These are phyloP conservation scores for Gaillardinia entomophila DNA, from an alignment of 805 yeast genomes.

Conservation along the genomic window DNA sequence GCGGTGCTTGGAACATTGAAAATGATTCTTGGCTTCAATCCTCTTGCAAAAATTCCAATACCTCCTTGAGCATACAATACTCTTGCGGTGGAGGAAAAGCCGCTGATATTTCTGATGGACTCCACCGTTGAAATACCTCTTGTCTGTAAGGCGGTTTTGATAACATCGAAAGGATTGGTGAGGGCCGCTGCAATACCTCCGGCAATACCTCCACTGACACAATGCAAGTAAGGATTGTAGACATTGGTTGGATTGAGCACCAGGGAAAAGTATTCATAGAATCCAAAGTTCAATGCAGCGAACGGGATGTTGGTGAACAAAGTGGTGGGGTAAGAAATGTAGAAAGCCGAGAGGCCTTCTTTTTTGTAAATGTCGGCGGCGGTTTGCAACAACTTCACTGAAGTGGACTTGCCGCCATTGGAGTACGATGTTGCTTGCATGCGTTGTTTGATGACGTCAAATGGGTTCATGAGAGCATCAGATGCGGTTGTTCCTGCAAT, in stretches of 20 bases:
- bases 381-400: conserved; percentile 25
- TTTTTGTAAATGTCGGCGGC: conserved; percentile 46
- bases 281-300: conserved; percentile 89
- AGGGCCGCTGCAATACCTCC: conserved; percentile 95
- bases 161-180: conserved; percentile 91
- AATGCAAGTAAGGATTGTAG: conserved; percentile 88
- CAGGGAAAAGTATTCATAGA: conserved; percentile 80
- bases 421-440: conserved; percentile 54
- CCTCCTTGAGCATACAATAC: conserved; percentile 63
- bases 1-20: conserved; percentile 96
- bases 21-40: conserved; percentile 84
- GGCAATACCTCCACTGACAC: conserved; percentile 87
- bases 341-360: conserved; percentile 79
- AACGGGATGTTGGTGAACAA: conserved; percentile 88
- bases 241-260: conserved; percentile 68
- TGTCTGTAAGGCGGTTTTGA: conserved; percentile 88
- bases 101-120: conserved; percentile 49
- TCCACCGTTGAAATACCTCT: conserved; percentile 51
- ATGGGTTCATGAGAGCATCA: conserved; percentile 96
- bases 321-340: conserved; percentile 91
- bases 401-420: conserved; percentile 11
- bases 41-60: conserved; percentile 66
- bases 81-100: conserved; percentile 65
- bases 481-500: conserved; percentile 88
- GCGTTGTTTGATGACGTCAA: conserved; percentile 91